Evolutionary conservation across 192 early-diverging fungal species (phyloP), one percentile per base, ranked within the genome.

Genomic region (Geranomyces variabilis): DNA sequence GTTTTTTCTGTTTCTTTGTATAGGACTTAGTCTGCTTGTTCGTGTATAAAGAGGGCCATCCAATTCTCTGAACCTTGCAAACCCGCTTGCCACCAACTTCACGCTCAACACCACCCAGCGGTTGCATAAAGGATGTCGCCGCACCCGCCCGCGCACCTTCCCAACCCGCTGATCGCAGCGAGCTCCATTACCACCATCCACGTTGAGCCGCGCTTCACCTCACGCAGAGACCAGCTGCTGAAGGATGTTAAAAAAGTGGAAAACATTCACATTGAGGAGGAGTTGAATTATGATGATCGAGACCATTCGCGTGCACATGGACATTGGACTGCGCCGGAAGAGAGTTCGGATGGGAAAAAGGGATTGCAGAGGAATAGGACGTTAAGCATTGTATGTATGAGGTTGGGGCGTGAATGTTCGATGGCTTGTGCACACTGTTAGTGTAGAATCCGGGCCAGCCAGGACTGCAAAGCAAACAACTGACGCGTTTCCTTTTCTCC

Each of bases 261-360:
- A 64, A 75, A 75, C 44, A 68, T 75, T 29, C 73, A 75, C 48
- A 70, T 70, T 33, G 78, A 79, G 70, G 71, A 80, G 45, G 79
- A 80, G 51, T 69, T 80, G 34, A 15, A 71, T 41, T 80, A 80
- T 64, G 12, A 71, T 15, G 79, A 80, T 64, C 33, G 49, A 56
- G 79, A 80, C 56, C 75, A 80, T 63, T 22, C 36, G 28, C 17
- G 51, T 13, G 79, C 79, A 0, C 79, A 80, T 59, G 78, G 78
- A 28, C 63, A 67, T 43, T 55, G 69, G 0, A 28, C 17, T 22
- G 62, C 26, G 22, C 61, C 61, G 4, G 62, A 72, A 48, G 29
- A 71, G 33, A 61, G 46, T 5, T 15, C 41, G 60, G 59, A 51
- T 60, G 58, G 29, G 26, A 72, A 49, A 17, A 30, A 43, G 26